Evolutionary conservation across 768 basidiomycete species (phyloP).

Genomic region (Phylloporus sp.): DNA sequence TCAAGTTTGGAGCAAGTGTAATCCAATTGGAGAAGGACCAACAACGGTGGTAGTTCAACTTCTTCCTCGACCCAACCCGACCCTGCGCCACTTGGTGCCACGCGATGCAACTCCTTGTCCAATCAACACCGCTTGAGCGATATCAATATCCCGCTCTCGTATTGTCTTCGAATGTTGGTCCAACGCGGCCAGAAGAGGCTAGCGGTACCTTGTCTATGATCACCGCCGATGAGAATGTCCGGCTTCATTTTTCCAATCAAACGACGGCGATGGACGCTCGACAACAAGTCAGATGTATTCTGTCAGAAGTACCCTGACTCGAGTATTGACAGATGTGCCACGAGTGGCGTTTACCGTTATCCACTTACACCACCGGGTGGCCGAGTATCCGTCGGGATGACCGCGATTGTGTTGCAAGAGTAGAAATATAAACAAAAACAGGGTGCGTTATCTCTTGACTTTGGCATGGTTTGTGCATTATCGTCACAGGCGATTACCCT

Average conservation of each 20-base stretch:
- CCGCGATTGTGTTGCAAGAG: neutral
- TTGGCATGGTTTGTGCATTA: neutral
- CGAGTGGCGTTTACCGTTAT: neutral
- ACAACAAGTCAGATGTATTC: neutral
- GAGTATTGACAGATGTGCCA: neutral
- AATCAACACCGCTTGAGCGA: neutral
- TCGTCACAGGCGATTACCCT: neutral
- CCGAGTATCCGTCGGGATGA: neutral
- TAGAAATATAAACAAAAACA: neutral
- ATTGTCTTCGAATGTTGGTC: neutral
- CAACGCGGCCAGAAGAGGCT: neutral
- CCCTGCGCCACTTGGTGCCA: conserved; percentile 1
- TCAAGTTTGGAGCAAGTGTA: conserved; percentile 1
- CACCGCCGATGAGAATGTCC: neutral
- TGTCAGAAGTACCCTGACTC: neutral
- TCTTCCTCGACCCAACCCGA: neutral
- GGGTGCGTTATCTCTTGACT: neutral
- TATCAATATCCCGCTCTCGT: neutral
- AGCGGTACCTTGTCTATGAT: neutral
- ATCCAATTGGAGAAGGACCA: conserved; percentile 6
- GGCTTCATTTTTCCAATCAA: neutral
- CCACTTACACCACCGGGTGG: neutral
- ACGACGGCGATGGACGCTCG: no score
- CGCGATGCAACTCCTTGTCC: conserved; percentile 7
- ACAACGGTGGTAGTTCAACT: neutral